These are phyloP conservation scores for Lojkania enalia DNA, from an alignment of 2,329 filamentous ascomycete genomes.

Conservation along the genomic window DNA sequence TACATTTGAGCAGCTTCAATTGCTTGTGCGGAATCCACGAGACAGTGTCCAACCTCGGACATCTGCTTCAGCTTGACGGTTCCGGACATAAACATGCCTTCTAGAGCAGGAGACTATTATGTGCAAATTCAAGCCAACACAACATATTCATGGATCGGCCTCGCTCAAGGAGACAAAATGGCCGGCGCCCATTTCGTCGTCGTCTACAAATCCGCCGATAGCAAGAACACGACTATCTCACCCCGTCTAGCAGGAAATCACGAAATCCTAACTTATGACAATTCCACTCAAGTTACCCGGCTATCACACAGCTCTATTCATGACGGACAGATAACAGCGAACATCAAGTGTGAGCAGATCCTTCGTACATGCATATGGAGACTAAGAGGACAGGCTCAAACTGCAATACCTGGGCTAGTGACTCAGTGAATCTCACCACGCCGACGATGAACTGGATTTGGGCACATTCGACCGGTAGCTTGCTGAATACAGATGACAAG, in stretches of 20 bases:
- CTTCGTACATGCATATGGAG: not conserved
- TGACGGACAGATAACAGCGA: conserved; percentile 60
- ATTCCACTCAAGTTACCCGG: conserved; percentile 52
- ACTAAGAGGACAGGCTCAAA: conserved; percentile 41
- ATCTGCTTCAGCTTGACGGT: conserved; percentile 62
- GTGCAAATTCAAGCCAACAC: conserved; percentile 62
- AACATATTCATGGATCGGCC: conserved; percentile 59
- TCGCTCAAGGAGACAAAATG: conserved; percentile 63
- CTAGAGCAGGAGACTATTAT: conserved; percentile 60
- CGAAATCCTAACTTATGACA: conserved; percentile 53
- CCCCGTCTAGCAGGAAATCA: conserved; percentile 57
- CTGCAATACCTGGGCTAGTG: conserved; percentile 53
- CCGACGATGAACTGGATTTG: conserved; percentile 52
- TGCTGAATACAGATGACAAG: conserved; percentile 49
- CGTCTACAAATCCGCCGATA: conserved; percentile 58
- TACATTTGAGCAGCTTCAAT: too few species aligned
- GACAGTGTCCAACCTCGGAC: conserved; percentile 11
- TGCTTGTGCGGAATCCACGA: too few species aligned
- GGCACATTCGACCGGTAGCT: conserved; percentile 46
- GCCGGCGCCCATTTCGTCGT: conserved; percentile 63
- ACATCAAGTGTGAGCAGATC: conserved; percentile 49
- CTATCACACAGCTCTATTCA: conserved; percentile 62
- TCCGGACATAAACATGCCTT: conserved; percentile 53
- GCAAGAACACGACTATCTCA: conserved; percentile 63
- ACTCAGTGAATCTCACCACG: conserved; percentile 49